Conservation (phyloP, 331 rosid genomes). For the Acacia concinna region DNA sequence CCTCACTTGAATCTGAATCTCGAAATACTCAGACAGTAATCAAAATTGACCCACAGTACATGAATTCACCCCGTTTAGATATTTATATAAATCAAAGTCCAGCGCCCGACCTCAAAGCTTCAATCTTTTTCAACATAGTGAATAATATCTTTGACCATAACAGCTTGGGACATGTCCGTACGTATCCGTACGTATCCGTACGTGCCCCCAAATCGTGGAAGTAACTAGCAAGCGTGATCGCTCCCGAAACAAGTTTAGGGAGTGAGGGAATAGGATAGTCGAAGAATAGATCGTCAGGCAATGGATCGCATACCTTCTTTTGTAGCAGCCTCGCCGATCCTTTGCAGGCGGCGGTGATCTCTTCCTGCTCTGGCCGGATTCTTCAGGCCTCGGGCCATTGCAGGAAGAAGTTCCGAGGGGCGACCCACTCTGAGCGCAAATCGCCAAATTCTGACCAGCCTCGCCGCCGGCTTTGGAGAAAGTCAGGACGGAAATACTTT, state of each 20-base stretch:
- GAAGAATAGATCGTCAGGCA: constrained; percentile 6
- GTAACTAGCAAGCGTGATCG: neutral
- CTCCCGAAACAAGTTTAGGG: neutral
- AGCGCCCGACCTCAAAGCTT: constrained; percentile 11
- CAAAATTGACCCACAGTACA: neutral
- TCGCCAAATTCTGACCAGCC: constrained; percentile 20
- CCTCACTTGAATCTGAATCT: constrained; percentile 8
- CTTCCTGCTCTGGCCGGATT: constrained; percentile 53
- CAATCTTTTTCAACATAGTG: neutral
- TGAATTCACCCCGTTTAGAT: neutral
- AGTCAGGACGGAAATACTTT: constrained; percentile 44
- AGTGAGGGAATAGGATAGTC: neutral
- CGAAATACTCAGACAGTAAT: constrained; percentile 1
- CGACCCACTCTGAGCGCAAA: constrained; percentile 12
- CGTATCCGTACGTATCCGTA: constrained; percentile 36
- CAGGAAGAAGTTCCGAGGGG: constrained; percentile 11
- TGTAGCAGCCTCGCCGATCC: constrained; percentile 72
- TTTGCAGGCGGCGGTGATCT: constrained; percentile 34
- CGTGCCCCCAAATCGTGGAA: constrained; percentile 23
- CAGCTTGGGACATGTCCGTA: no score
- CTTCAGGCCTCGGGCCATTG: constrained; percentile 50
- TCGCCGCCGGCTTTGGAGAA: constrained; percentile 24
- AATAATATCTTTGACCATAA: neutral
- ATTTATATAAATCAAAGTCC: neutral
- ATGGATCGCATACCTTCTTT: constrained; percentile 53